Evolutionary conservation across 129 eudicot species (phyloP).

Genomic region (Rutidosis leptorrhynchoides): DNA sequence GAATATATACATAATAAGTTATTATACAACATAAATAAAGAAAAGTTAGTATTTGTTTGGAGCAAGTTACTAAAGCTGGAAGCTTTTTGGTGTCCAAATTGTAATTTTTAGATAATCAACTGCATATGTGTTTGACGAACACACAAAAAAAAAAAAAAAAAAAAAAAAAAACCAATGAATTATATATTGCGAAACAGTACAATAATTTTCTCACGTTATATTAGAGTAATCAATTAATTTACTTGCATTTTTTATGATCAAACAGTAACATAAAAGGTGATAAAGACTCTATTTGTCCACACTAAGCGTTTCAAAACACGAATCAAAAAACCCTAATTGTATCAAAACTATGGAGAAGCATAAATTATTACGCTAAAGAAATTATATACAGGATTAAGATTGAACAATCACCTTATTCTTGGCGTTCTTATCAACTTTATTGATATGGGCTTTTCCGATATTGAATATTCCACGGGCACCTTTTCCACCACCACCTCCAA

Average conservation of each 20-base stretch:
- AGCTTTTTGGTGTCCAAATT: background rate
- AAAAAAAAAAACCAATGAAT: background rate
- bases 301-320: background rate
- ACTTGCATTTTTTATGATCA: background rate
- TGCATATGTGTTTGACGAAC: background rate
- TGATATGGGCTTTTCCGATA: constrained; percentile 68
- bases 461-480: constrained; percentile 75
- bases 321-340: background rate
- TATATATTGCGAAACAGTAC: background rate
- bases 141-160: background rate
- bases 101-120: background rate
- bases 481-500: constrained; percentile 74
- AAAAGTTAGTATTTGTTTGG: background rate
- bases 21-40: background rate
- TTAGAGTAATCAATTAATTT: background rate
- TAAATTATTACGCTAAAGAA: background rate
- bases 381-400: background rate
- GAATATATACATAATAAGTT: background rate
- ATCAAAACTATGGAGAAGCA: constrained; percentile 2
- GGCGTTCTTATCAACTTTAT: constrained; percentile 67
- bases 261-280: background rate
- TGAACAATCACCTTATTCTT: constrained; percentile 59
- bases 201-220: background rate
- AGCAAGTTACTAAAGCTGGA: background rate
- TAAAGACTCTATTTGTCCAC: background rate